Evolutionary conservation across 345 rosid species (phyloP).

Genomic region (Murraya koenigii): DNA sequence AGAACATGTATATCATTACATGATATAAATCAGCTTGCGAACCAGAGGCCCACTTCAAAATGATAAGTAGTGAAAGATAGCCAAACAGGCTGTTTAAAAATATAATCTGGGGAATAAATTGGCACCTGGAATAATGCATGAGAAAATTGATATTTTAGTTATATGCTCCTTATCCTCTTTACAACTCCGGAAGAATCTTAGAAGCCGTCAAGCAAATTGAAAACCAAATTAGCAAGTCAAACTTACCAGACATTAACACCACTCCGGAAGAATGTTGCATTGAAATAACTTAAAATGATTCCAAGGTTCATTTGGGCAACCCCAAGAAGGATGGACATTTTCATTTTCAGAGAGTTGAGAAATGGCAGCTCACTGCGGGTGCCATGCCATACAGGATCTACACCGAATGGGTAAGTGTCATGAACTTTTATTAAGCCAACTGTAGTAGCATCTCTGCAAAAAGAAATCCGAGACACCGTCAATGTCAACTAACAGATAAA

Average conservation of each 20-base stretch:
- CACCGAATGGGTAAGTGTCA: slow-evolving; percentile 87
- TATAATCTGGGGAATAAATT: slow-evolving; percentile 91
- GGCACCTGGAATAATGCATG: slow-evolving; percentile 66
- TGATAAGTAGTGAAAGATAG: slow-evolving; percentile 75
- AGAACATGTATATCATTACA: slow-evolving; percentile 91
- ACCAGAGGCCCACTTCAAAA: slow-evolving; percentile 89
- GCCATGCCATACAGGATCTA: slow-evolving; percentile 97
- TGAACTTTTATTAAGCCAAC: slow-evolving; percentile 76
- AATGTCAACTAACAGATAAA: background rate
- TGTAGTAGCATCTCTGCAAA: slow-evolving; percentile 75
- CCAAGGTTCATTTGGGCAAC: slow-evolving; percentile 99
- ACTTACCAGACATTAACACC: slow-evolving; percentile 70
- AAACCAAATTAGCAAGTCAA: slow-evolving; percentile 9
- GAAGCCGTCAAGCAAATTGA: slow-evolving; percentile 13
- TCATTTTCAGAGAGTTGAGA: slow-evolving; percentile 96
- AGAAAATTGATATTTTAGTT: slow-evolving; percentile 1
- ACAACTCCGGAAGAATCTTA: slow-evolving; percentile 7
- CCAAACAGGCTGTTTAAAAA: slow-evolving; percentile 92
- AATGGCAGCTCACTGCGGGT: slow-evolving; percentile 87
- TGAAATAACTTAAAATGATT: slow-evolving; percentile 80
- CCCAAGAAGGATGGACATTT: slow-evolving; percentile 97
- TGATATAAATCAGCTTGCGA: slow-evolving; percentile 96
- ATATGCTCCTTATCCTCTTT: background rate
- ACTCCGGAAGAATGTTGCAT: slow-evolving; percentile 70
- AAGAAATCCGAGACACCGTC: slow-evolving; percentile 14